Evolutionary conservation across 106 monocot species (phyloP).

Genomic region (Acorus calamus): DNA sequence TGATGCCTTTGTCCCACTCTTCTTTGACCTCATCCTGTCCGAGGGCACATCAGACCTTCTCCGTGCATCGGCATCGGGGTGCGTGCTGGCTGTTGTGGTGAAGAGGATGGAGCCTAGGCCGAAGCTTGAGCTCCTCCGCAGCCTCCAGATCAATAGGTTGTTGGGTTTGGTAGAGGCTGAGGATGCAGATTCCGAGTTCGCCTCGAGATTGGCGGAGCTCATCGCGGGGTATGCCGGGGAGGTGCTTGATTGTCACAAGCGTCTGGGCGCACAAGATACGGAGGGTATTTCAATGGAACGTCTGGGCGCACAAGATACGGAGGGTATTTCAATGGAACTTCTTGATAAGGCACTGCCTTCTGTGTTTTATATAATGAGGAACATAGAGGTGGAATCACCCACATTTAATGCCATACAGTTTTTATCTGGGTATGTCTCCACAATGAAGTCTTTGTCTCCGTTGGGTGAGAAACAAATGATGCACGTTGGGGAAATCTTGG

Average conservation of each 20-base stretch:
- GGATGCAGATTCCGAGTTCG: conserved; percentile 20
- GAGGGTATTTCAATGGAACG: conserved; percentile 37
- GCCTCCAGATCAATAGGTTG: conserved; percentile 28
- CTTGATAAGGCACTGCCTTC: conserved; percentile 69
- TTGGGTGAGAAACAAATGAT: conserved; percentile 30
- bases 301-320: conserved; percentile 23
- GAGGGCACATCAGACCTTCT: conserved; percentile 22
- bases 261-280: conserved; percentile 19
- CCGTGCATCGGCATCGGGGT: conserved; percentile 42
- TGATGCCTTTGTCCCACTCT: conserved; percentile 51
- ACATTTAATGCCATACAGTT: conserved; percentile 35
- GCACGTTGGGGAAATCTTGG: conserved; percentile 60
- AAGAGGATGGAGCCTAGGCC: conserved; percentile 69
- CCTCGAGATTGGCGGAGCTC: conserved; percentile 41
- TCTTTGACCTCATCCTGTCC: conserved; percentile 50
- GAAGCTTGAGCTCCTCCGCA: conserved; percentile 51
- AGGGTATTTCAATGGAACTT: conserved; percentile 36
- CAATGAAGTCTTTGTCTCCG: conserved; percentile 49
- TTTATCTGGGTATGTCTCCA: conserved; percentile 54
- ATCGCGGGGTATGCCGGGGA: conserved; percentile 79
- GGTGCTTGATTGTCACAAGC: conserved; percentile 64
- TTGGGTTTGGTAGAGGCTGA: conserved; percentile 15
- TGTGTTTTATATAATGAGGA: conserved; percentile 63
- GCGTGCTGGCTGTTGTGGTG: conserved; percentile 48
- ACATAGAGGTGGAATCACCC: conserved; percentile 39